A percentile compares a stretch with the other conserved stretches of the same genome.
These are phyloP conservation scores for Boletus rufocinnamomeus DNA, from an alignment of 768 basidiomycete species.

Conservation along the genomic window DNA sequence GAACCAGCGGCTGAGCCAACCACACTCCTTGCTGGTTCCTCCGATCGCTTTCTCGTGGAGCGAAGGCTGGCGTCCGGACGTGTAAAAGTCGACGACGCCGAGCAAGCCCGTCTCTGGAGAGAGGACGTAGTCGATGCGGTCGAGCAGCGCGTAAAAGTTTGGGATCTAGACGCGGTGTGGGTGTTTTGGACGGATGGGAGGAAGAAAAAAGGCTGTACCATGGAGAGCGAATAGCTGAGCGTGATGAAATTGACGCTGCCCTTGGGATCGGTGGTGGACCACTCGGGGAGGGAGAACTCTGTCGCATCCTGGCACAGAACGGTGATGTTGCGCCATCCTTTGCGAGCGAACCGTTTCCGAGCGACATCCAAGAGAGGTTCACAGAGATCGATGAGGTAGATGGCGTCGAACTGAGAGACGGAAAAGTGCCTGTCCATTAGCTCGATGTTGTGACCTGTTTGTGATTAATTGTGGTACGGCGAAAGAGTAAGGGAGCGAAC, in stretches of 20 bases:
- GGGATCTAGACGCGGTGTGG: slow-evolving; percentile 45
- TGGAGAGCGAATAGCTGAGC: slow-evolving; percentile 58
- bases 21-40: slow-evolving; percentile 57
- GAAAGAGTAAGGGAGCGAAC: not conserved
- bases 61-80: slow-evolving; percentile 54
- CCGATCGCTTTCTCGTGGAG: slow-evolving; percentile 64
- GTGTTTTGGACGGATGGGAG: not conserved
- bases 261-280: slow-evolving; percentile 49
- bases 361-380: slow-evolving; percentile 72
- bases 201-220: slow-evolving; percentile 37
- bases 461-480: not conserved
- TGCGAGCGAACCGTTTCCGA: slow-evolving; percentile 59
- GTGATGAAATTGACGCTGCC: slow-evolving; percentile 58
- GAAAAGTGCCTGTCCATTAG: slow-evolving; percentile 65
- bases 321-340: slow-evolving; percentile 74
- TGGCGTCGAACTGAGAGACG: slow-evolving; percentile 59
- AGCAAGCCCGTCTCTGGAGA: slow-evolving; percentile 60
- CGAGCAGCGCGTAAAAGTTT: slow-evolving; percentile 64
- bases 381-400: slow-evolving; percentile 76
- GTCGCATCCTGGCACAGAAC: slow-evolving; percentile 74
- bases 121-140: slow-evolving; percentile 66
- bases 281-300: slow-evolving; percentile 64
- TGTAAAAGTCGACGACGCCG: slow-evolving; percentile 76
- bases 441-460: slow-evolving; percentile 60
- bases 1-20: slow-evolving; percentile 73